Conservation (phyloP, 2,329 filamentous ascomycete species). For the Ophiostoma ulmi region DNA sequence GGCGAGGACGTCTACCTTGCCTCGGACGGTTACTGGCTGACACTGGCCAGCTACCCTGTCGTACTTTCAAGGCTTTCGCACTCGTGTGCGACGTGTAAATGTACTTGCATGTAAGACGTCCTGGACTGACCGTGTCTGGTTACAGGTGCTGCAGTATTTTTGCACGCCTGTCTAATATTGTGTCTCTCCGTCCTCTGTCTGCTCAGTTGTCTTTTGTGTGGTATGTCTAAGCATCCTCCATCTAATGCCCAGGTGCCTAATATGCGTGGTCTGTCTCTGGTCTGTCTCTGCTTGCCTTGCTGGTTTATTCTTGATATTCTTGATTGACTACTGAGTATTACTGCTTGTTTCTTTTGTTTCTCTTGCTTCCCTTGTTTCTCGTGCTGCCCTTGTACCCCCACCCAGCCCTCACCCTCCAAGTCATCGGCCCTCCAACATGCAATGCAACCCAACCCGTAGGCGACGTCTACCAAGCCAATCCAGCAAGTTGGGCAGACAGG, state of each 20-base stretch:
- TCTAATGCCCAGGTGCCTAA: no score
- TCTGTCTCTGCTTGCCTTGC: no score
- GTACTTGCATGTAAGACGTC: conserved; percentile 1
- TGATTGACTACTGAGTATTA: background rate
- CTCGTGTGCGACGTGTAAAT: background rate
- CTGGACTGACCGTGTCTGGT: background rate
- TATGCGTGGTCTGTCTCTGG: background rate
- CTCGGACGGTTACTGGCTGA: background rate
- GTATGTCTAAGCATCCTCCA: background rate
- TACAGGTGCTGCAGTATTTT: background rate
- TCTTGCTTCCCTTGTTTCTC: no score
- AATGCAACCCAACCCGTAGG: background rate
- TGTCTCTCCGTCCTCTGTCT: background rate
- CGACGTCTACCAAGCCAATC: background rate
- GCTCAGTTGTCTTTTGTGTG: background rate
- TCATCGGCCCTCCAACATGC: background rate
- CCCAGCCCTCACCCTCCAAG: background rate
- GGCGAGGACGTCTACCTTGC: no score
- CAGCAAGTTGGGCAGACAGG: background rate
- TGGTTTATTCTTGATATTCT: no score
- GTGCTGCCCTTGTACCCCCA: no score
- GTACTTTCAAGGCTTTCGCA: background rate
- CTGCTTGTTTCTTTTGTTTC: background rate
- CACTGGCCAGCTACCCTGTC: background rate
- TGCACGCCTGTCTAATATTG: background rate